phyloP scores from a whole-genome alignment of 1,284 basidiomycete species.

The Phlebopus sp. region DNA sequence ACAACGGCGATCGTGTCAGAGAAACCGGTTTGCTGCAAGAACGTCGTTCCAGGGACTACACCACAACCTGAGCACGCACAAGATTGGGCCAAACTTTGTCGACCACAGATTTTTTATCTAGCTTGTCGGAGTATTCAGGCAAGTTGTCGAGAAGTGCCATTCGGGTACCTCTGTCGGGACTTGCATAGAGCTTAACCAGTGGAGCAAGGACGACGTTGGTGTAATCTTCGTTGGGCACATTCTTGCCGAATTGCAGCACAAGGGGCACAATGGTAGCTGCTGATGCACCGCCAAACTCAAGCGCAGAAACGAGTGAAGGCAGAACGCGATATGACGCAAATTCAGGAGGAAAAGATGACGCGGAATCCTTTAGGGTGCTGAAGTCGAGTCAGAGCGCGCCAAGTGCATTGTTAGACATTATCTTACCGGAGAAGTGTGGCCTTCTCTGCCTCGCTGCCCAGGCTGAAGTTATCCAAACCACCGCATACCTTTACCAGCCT shows the following conservation, averaged over 20 bases:
- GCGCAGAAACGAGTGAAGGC: constrained; percentile 81
- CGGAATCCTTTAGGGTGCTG: constrained; percentile 79
- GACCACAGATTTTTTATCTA: constrained; percentile 82
- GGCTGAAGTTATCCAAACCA: constrained; percentile 84
- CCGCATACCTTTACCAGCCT: constrained; percentile 82
- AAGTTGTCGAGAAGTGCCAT: constrained; percentile 92
- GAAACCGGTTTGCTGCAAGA: constrained; percentile 84
- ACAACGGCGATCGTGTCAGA: constrained; percentile 91
- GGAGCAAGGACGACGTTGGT: constrained; percentile 68
- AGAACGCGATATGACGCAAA: constrained; percentile 87
- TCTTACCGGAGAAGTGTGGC: constrained; percentile 64
- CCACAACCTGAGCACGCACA: constrained; percentile 45
- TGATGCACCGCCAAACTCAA: constrained; percentile 83
- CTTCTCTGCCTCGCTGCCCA: constrained; percentile 85
- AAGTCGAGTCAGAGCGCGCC: background rate
- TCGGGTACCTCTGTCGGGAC: constrained; percentile 88
- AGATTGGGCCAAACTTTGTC: constrained; percentile 94
- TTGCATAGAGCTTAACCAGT: constrained; percentile 80
- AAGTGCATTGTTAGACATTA: background rate
- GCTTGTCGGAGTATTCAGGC: constrained; percentile 79
- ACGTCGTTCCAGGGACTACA: background rate
- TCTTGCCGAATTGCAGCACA: constrained; percentile 76
- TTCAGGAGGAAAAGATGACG: constrained; percentile 79
- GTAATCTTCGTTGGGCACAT: constrained; percentile 74
- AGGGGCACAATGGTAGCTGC: constrained; percentile 80